phyloP scores from a whole-genome alignment of 1,284 basidiomycete genomes.

The Cerrena zonata region DNA sequence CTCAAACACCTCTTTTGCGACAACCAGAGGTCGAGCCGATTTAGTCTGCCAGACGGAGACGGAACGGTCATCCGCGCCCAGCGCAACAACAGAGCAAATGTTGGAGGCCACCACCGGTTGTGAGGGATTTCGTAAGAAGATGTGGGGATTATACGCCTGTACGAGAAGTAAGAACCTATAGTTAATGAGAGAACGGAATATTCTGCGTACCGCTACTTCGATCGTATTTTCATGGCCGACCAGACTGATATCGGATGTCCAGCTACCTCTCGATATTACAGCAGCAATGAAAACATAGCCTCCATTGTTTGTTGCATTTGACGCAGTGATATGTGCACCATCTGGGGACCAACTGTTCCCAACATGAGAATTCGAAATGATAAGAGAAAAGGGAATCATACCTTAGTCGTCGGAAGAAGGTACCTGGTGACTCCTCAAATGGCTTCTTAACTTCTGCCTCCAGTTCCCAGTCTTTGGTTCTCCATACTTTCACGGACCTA shows the following conservation, averaged over 20 bases:
- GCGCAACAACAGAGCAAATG: constrained; percentile 80
- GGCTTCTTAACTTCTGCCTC: constrained; percentile 84
- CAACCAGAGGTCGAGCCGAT: constrained; percentile 81
- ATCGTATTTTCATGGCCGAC: constrained; percentile 97
- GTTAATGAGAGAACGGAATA: neutral
- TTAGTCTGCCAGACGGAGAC: constrained; percentile 94
- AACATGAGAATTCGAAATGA: neutral
- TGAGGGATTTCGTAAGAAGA: constrained; percentile 76
- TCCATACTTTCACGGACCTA: constrained; percentile 93
- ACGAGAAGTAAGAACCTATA: constrained; percentile 17
- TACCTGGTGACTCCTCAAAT: constrained; percentile 90
- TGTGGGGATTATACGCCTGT: constrained; percentile 85
- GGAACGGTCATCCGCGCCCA: constrained; percentile 84
- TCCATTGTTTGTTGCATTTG: constrained; percentile 92
- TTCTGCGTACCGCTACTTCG: constrained; percentile 76
- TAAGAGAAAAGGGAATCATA: constrained; percentile 28
- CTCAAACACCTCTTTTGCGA: constrained; percentile 91
- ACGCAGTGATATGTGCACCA: constrained; percentile 94
- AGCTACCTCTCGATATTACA: constrained; percentile 82
- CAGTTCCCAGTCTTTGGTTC: constrained; percentile 85
- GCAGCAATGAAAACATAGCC: constrained; percentile 97
- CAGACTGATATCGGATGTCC: constrained; percentile 86
- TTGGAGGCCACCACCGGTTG: constrained; percentile 66
- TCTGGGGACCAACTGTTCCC: constrained; percentile 89
- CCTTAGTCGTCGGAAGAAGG: constrained; percentile 91